A percentile compares a stretch with the other conserved stretches of the same genome.
Conservation (phyloP, 768 basidiomycete species). For the Lentinula detonsa region DNA sequence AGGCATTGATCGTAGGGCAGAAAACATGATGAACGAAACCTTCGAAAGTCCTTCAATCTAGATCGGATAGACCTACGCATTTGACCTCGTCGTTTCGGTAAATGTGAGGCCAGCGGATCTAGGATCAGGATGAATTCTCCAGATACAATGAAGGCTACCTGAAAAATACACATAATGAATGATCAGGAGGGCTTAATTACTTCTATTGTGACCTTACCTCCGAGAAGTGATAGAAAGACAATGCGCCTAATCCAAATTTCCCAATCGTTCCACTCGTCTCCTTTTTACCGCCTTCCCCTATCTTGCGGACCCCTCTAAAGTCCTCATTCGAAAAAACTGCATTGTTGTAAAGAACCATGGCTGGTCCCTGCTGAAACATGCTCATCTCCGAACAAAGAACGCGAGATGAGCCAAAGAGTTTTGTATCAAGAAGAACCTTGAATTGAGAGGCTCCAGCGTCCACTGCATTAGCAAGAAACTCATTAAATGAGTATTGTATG, state of each 20-base stretch:
- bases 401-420: neutral
- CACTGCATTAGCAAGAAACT: constrained; percentile 49
- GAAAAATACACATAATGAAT: neutral
- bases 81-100: constrained; percentile 22
- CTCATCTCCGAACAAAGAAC: constrained; percentile 29
- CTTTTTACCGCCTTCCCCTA: constrained; percentile 40
- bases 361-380: constrained; percentile 25
- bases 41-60: constrained; percentile 27
- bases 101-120: constrained; percentile 37
- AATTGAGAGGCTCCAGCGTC: constrained; percentile 44
- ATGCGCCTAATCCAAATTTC: constrained; percentile 44
- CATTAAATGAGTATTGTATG: constrained; percentile 35
- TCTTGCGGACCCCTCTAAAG: constrained; percentile 38
- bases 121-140: constrained; percentile 28
- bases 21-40: constrained; percentile 14
- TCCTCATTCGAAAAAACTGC: constrained; percentile 33
- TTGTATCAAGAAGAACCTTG: constrained; percentile 31
- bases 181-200: neutral
- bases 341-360: constrained; percentile 41
- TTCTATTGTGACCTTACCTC: constrained; percentile 29
- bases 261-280: constrained; percentile 34
- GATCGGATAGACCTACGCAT: constrained; percentile 23
- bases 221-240: constrained; percentile 47
- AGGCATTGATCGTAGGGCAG: neutral
- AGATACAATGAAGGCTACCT: constrained; percentile 28